Percentiles rank a stretch among this genome's conserved stretches.
These are phyloP conservation scores for Puya raimondii DNA, from an alignment of 176 grass and related monocot species.

Conservation along the genomic window DNA sequence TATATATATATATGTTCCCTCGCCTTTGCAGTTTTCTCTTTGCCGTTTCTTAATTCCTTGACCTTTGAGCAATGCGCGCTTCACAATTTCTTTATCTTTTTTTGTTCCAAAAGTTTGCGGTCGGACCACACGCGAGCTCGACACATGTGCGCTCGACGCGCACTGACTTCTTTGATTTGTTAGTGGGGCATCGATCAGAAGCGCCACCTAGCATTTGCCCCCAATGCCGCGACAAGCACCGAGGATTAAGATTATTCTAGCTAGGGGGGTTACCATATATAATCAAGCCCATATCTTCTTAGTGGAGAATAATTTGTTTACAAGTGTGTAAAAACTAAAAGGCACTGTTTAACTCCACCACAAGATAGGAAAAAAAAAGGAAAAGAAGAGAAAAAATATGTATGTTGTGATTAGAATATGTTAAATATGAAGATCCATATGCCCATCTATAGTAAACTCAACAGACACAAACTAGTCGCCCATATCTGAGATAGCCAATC, in stretches of 20 bases:
- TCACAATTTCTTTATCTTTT: too few relatives aligned
- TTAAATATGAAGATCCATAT: not conserved
- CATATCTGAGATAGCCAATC: not conserved
- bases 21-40: not conserved
- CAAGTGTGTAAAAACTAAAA: not conserved
- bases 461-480: too few relatives aligned
- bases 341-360: not conserved
- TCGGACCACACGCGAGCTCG: not conserved
- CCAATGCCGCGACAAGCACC: not conserved
- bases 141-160: not conserved
- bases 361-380: not conserved
- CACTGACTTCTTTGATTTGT: not conserved
- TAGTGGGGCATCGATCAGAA: not conserved
- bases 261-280: not conserved
- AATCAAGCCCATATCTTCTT: not conserved
- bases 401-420: not conserved
- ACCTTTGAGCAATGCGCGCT: too few relatives aligned
- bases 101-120: too few relatives aligned
- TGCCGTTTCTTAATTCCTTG: not conserved
- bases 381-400: not conserved
- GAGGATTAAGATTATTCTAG: not conserved
- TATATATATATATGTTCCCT: not conserved
- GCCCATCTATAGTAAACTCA: not conserved
- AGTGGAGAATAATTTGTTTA: not conserved
- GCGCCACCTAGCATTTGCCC: not conserved